Conservation (phyloP, 495 filamentous ascomycete species). For the Cercophora newfieldiana region DNA sequence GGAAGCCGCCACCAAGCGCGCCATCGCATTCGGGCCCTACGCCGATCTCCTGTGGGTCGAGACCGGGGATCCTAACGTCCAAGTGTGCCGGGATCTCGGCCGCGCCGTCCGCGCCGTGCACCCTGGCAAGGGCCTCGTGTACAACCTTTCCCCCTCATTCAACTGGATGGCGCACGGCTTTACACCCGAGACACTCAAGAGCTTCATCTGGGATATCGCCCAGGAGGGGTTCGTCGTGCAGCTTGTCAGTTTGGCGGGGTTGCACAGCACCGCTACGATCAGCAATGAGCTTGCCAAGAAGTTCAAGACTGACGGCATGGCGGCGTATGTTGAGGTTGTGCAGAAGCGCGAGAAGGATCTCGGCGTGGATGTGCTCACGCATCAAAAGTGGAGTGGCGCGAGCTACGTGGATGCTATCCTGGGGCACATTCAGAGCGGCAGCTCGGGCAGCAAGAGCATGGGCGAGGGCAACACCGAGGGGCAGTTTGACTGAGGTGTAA, state of each 20-base stretch:
- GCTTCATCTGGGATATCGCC: slow-evolving; percentile 94
- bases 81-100: slow-evolving; percentile 72
- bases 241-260: slow-evolving; percentile 84
- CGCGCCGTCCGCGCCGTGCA: slow-evolving; percentile 63
- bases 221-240: slow-evolving; percentile 92
- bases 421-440: slow-evolving; percentile 89
- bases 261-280: slow-evolving; percentile 87
- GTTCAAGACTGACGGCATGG: slow-evolving; percentile 92
- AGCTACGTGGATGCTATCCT: slow-evolving; percentile 90
- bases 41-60: slow-evolving; percentile 97
- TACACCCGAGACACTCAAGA: slow-evolving; percentile 70
- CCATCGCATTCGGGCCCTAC: slow-evolving; percentile 85
- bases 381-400: slow-evolving; percentile 98
- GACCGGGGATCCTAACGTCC: slow-evolving; percentile 82
- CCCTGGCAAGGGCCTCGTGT: slow-evolving; percentile 87
- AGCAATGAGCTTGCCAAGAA: slow-evolving; percentile 76
- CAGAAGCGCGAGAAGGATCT: slow-evolving; percentile 88
- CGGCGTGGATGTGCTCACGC: slow-evolving; percentile 91
- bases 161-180: slow-evolving; percentile 99
- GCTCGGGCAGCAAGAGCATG: slow-evolving; percentile 78
- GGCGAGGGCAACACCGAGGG: slow-evolving; percentile 78
- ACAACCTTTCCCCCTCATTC: slow-evolving; percentile 94
- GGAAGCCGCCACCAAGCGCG: slow-evolving; percentile 86
- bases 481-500: slow-evolving; percentile 45
- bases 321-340: slow-evolving; percentile 89